Conservation (phyloP, 257 asterid species). For the Solanum neorickii region DNA sequence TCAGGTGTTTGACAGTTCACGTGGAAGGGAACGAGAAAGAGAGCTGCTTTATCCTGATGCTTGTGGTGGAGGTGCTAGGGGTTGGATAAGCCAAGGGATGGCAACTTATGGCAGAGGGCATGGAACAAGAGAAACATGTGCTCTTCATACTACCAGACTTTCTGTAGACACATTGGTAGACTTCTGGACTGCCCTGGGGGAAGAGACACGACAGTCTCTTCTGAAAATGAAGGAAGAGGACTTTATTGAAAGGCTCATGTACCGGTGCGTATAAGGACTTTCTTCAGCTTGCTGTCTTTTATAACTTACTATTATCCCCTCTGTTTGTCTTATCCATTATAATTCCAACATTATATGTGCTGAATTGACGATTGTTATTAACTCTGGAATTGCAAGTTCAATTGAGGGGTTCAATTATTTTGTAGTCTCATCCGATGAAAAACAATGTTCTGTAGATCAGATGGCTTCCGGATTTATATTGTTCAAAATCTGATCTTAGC, state of each 20-base stretch:
- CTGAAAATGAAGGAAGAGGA: conserved; percentile 98
- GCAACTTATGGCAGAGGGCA: conserved; percentile 77
- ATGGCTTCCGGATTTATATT: background rate
- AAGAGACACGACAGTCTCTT: conserved; percentile 89
- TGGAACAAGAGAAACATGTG: conserved; percentile 95
- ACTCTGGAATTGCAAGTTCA: background rate
- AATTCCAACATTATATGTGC: background rate
- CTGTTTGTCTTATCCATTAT: background rate
- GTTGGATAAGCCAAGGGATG: conserved; percentile 96
- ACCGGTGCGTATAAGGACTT: conserved; percentile 43
- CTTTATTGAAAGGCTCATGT: conserved; percentile 90
- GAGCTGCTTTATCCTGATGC: conserved; percentile 97
- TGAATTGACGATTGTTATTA: background rate
- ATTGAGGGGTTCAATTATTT: background rate
- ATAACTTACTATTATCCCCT: background rate
- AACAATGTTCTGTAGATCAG: background rate
- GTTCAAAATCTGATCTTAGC: background rate
- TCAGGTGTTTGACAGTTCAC: conserved; percentile 94
- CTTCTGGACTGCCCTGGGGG: conserved; percentile 98
- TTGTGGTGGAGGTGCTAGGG: conserved; percentile 98
- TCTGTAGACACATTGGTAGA: conserved; percentile 95
- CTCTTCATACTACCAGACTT: conserved; percentile 95
- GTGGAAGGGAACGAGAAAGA: conserved; percentile 90
- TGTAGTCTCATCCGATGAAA: background rate
- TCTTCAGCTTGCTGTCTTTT: background rate